These are phyloP conservation scores for Neurospora tetrasperma DNA, from an alignment of 495 filamentous ascomycete species.

Conservation along the genomic window DNA sequence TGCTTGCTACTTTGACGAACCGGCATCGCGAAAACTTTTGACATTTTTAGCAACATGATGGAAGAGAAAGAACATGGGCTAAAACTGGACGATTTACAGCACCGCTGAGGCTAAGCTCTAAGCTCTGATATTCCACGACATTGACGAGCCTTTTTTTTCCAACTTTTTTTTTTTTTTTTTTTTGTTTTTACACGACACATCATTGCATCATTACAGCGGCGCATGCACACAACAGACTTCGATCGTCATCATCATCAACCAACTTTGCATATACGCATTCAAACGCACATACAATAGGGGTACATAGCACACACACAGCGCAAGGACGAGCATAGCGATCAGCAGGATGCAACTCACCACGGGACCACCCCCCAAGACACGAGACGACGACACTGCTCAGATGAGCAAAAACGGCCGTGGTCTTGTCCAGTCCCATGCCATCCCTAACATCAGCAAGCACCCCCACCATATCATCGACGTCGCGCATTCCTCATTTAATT, in stretches of 20 bases:
- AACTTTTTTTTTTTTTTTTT: neutral
- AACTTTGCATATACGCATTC: neutral
- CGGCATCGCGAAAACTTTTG: neutral
- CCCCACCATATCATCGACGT: neutral
- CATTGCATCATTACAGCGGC: neutral
- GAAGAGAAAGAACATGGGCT: neutral
- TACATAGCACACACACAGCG: neutral
- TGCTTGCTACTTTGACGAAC: neutral
- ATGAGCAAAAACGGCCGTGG: neutral
- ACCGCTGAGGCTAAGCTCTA: neutral
- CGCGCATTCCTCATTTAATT: neutral
- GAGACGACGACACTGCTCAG: neutral
- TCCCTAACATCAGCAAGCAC: neutral
- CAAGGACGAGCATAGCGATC: neutral
- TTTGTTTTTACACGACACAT: neutral
- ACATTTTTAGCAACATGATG: neutral
- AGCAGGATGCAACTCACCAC: neutral
- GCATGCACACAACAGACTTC: neutral
- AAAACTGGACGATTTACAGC: neutral
- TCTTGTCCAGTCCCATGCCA: neutral
- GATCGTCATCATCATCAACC: constrained; percentile 1
- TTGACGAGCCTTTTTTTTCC: neutral
- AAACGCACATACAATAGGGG: neutral
- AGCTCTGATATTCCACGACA: neutral
- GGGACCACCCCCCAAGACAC: neutral